Evolutionary conservation across 2,329 filamentous ascomycete species (phyloP).

Genomic region (Aspergillus brunneoviolaceus): DNA sequence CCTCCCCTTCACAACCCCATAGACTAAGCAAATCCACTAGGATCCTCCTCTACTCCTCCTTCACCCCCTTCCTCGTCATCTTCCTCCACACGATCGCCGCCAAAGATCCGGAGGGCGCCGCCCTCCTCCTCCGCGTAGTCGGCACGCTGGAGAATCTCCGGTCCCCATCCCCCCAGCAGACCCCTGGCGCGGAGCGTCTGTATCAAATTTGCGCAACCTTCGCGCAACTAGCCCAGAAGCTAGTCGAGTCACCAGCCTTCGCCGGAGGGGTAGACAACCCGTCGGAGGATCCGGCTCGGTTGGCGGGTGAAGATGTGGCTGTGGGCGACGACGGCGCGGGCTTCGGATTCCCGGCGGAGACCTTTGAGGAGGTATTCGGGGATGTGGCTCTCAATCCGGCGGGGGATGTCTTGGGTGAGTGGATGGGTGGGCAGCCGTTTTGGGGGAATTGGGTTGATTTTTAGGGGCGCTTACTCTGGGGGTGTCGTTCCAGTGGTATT

Average conservation of each 20-base stretch:
- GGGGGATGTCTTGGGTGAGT: background rate
- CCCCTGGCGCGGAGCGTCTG: constrained; percentile 9
- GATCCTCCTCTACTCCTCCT: constrained; percentile 5
- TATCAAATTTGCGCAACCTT: constrained; percentile 18
- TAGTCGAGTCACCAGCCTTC: constrained; percentile 1
- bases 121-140: constrained; percentile 18
- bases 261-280: background rate
- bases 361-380: background rate
- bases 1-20: no score
- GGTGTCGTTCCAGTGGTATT: no score
- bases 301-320: background rate
- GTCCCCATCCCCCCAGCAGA: background rate
- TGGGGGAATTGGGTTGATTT: background rate
- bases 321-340: background rate
- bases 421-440: background rate
- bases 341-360: background rate
- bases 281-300: background rate
- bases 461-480: background rate
- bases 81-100: constrained; percentile 23
- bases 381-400: background rate
- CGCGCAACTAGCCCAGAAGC: constrained; percentile 6
- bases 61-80: constrained; percentile 21
- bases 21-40: background rate
- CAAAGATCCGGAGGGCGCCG: constrained; percentile 15
- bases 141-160: constrained; percentile 10